Percentiles rank a stretch among this genome's conserved stretches.
Conservation (phyloP, 805 yeast species). For the Ogataea haglerorum region DNA sequence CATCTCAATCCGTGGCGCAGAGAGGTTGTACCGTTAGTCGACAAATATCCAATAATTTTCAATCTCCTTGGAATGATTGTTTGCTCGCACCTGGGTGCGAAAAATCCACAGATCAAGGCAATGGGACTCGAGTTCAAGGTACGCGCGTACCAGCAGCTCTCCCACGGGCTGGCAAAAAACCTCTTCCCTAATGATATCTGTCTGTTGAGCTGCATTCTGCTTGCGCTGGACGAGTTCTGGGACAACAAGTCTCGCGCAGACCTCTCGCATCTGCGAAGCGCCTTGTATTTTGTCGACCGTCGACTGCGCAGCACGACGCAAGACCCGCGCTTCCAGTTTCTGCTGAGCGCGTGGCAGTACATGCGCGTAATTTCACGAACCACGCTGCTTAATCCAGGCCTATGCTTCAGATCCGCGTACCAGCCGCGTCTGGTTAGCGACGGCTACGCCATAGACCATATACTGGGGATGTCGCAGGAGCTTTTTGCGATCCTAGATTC, state of each 20-base stretch:
- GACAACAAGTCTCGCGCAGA: slow-evolving; percentile 8
- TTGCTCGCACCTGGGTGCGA: slow-evolving; percentile 15
- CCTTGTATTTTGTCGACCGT: slow-evolving; percentile 15
- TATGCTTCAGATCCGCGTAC: slow-evolving; percentile 1
- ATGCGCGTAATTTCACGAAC: slow-evolving; percentile 17
- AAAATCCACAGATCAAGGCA: slow-evolving; percentile 4
- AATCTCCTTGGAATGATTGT: slow-evolving; percentile 17
- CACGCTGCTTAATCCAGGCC: slow-evolving; percentile 3
- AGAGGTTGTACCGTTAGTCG: slow-evolving; percentile 8
- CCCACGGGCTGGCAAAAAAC: slow-evolving; percentile 9
- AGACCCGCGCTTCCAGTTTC: slow-evolving; percentile 12
- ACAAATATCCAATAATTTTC: slow-evolving; percentile 13
- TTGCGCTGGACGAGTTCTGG: slow-evolving; percentile 19
- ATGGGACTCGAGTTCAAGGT: slow-evolving; percentile 15
- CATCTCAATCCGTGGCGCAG: slow-evolving; percentile 17
- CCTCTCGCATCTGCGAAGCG: slow-evolving; percentile 16
- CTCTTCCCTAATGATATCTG: slow-evolving; percentile 15
- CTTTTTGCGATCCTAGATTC: slow-evolving; percentile 14
- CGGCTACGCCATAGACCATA: slow-evolving; percentile 22
- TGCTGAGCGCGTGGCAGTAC: slow-evolving; percentile 23
- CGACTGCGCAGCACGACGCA: slow-evolving; percentile 7
- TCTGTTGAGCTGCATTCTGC: slow-evolving; percentile 14
- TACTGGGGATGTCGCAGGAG: slow-evolving; percentile 18
- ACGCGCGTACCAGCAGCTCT: slow-evolving; percentile 12
- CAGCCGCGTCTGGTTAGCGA: slow-evolving; percentile 13